A percentile compares a stretch with the other conserved stretches of the same genome.
phyloP scores from a whole-genome alignment of 2,329 filamentous ascomycete genomes.

The Rutstroemia sp. region DNA sequence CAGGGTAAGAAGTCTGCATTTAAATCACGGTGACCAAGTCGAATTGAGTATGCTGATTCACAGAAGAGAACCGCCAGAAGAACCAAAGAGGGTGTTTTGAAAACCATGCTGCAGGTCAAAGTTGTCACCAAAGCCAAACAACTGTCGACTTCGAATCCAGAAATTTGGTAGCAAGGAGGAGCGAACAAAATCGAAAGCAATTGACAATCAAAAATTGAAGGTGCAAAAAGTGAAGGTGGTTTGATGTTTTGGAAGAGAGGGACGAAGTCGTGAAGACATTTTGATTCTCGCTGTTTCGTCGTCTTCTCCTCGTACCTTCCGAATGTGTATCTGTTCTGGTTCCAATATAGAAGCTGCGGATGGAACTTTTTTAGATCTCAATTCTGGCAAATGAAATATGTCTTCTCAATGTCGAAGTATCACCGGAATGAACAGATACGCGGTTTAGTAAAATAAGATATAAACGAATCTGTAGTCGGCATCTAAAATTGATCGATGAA shows the following conservation, averaged over 20 bases:
- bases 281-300: not conserved
- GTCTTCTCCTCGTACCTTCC: conserved; percentile 22
- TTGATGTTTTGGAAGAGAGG: not conserved
- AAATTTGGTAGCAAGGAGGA: not conserved
- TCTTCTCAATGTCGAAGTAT: too few relatives aligned
- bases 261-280: not conserved
- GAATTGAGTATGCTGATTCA: conserved; percentile 10
- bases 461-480: too few relatives aligned
- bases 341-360: not conserved
- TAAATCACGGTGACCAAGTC: conserved; percentile 16
- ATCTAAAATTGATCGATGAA: too few relatives aligned
- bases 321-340: not conserved
- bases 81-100: not conserved
- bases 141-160: not conserved
- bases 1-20: conserved; percentile 19
- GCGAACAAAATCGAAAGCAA: conserved; percentile 9
- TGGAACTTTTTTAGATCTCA: too few relatives aligned
- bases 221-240: not conserved
- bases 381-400: too few relatives aligned
- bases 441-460: too few relatives aligned
- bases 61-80: not conserved
- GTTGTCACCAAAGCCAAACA: conserved; percentile 2
- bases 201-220: conserved; percentile 6
- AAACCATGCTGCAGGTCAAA: conserved; percentile 1
- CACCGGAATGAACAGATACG: too few relatives aligned